Base-by-base conservation (phyloP, 805 yeast genomes). In the Debaryomyces castellii region DNA sequence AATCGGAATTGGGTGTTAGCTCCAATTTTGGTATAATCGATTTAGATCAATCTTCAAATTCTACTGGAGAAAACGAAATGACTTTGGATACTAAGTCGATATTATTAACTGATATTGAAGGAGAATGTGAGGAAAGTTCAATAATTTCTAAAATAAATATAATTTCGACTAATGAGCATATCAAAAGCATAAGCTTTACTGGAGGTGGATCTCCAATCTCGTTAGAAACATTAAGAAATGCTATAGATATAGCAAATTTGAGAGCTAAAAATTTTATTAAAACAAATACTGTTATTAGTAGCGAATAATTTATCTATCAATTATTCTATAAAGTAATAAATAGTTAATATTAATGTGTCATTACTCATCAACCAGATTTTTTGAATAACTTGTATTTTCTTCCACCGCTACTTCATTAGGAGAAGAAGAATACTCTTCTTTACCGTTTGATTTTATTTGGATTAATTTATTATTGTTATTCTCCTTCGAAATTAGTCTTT, bases 121-220 rank as follows among this genome's bases (percentile, higher is more conserved):
- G 95, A 11, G 92, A 86, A 49, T 85, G 90, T 4, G 97, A 89
- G 62, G 95, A 89, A 56, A 58, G 70, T 10, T 73, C 82, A 25
- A 73, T 84, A 2, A 65, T 64, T 37, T 80, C 87, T 36, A 74
- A 81, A 16, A 65, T 88, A 12, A 65, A 73, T 18, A 72, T 81
- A 1, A 71, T 82, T 12, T 54, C 61, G 4, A 57, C 54, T 39
- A 55, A 56, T 4, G 46, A 47, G 2, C 46, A 51, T 22, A 25
- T 47, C 18, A 74, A 69, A 43, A 68, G 74, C 22, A 63, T 82
- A 10, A 74, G 73, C 18, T 58, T 83, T 3, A 58, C 70, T 12
- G 85, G 86, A 16, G 81, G 79, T 2, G 67, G 74, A 11, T 64
- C 74, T 10, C 69, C 66, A 22, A 63, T 83, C 17, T 69, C 80